Evolutionary conservation across 2,329 filamentous ascomycete genomes (phyloP), one percentile per base, ranked within the genome.

Genomic region (Penicillium sp.): DNA sequence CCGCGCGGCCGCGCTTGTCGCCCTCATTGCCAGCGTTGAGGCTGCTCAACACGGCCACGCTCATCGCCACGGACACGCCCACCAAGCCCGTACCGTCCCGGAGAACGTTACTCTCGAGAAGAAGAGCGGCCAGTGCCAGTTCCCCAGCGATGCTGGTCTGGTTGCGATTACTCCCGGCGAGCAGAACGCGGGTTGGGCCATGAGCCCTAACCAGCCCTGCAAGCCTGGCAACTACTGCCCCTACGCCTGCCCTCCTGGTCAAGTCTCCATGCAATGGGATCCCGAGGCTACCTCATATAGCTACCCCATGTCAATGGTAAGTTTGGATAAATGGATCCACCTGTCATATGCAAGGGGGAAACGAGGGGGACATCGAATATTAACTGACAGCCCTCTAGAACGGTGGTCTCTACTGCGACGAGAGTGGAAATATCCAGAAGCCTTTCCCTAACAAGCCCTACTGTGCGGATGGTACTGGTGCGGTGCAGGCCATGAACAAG

Each of bases 241-340:
- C 1, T 88, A 90, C 72, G 90, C 90, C 54, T 93, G 90, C 73
- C 88, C 87, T 59, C 74, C 89, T 0, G 90, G 90, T 59, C 85
- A 91, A 79, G 85, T 93, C 31, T 90, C 89, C 81, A 85, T 87
- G 62, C 90, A 94, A 74, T 93, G 90, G 90, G 86, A 92, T 69
- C 87, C 88, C 0, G 75, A 81, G 58, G 89, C 89, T 4, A 86
- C 81, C 6, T 77, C 79, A 3, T 93, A 92, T 71, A 78, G 75
- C 37, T 91, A 88, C 73, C 88, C 89, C 2, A 75, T 83, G 61
- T 92, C 89, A 3, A 92, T 90, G 86, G 88, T 90, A 77, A 69
- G 85, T 78, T 55, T 37, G 18, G 11, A 43, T 22, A 40, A 50
- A 27, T 40, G 56, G 35, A 24, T 59, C 27, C 19, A 56, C 36